A percentile compares a stretch with the other conserved stretches of the same genome.
Conservation (phyloP, 352 stramenopile genomes). For the Albugo laibachii region DNA sequence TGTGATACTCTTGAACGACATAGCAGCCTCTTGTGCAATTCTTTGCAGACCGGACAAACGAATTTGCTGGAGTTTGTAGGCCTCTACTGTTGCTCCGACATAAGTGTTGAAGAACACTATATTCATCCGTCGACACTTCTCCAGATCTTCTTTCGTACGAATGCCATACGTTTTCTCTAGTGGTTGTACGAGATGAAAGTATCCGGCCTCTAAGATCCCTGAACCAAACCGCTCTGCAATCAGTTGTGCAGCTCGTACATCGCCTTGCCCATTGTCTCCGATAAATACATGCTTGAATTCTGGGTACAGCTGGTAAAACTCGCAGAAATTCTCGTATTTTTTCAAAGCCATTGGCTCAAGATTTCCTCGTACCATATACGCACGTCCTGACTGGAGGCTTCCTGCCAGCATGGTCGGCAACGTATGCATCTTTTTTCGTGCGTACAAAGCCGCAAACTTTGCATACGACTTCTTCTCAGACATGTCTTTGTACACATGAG, state of each 20-base stretch:
- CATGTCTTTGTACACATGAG: constrained; percentile 98
- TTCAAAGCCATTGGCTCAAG: constrained; percentile 93
- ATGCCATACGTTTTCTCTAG: constrained; percentile 74
- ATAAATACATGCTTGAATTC: constrained; percentile 98
- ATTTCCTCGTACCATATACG: constrained; percentile 91
- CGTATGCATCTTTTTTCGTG: constrained; percentile 88
- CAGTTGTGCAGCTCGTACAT: constrained; percentile 81
- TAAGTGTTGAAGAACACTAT: constrained; percentile 87
- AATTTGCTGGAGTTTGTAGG: constrained; percentile 49
- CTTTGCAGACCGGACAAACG: constrained; percentile 42
- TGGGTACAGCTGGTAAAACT: constrained; percentile 95
- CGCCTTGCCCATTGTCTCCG: constrained; percentile 93
- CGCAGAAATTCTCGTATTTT: constrained; percentile 88
- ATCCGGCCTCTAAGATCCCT: constrained; percentile 48
- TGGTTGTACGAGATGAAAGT: constrained; percentile 82
- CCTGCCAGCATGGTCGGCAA: constrained; percentile 88
- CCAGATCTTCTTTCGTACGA: constrained; percentile 41
- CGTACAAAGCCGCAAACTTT: constrained; percentile 89
- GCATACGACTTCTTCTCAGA: constrained; percentile 94
- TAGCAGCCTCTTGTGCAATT: constrained; percentile 28
- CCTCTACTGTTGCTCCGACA: constrained; percentile 61
- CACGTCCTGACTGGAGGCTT: constrained; percentile 83
- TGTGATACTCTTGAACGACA: constrained; percentile 33
- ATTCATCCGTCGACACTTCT: constrained; percentile 67
- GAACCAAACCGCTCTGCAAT: constrained; percentile 58